Evolutionary conservation across 2,329 filamentous ascomycete species (phyloP), one percentile per base, ranked within the genome.

Genomic region (Fusarium sambucinum): DNA sequence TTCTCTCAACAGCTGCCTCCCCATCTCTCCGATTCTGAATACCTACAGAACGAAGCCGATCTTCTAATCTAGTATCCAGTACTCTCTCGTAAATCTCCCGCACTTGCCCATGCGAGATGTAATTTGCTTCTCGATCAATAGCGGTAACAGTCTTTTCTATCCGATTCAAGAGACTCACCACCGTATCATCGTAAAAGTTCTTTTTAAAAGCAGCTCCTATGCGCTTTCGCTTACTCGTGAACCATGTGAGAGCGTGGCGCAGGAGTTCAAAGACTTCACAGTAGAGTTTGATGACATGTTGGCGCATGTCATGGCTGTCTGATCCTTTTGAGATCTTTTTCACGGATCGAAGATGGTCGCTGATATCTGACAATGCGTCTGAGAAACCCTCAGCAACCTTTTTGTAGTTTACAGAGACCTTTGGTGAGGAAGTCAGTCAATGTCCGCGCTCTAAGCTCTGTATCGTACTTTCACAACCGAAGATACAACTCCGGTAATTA

Each of bases 401-500:
- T 45, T 16, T 45, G 27, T 45, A 45, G 16, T 45, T 45, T 3
- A 14, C 42, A 4, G 42, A 45, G 29, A 45, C 42, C 42, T 45
- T 42, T 5, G 3, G 25, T 16, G 5, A 6, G 2, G 1, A 21
- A 0, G 42, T 45, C 16, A 45, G 27, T 29, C 6, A 3, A 19
- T 19, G 14, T 14, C 3, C 8, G 4, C 4, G 5, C 3, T 13
- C 12, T 16, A 11, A 3, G 12, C 1, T 4, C 3, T 5, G 3
- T 9, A 16, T 2, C 17, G 2, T 19, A 45, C 42, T n/a, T 45
- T 45, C 0, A 45, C 42, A 19, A 45, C 42, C 2, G 42, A 45
- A 9, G 42, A 45, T 21, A 45, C 42, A 7, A 45, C 42, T 4
- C 42, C 42, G 19, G 42, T 45, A 8, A 45, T 45, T 3, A 45